These are phyloP conservation scores for Samsoniella hepiali DNA, from an alignment of 2,329 filamentous ascomycete genomes.

Conservation along the genomic window DNA sequence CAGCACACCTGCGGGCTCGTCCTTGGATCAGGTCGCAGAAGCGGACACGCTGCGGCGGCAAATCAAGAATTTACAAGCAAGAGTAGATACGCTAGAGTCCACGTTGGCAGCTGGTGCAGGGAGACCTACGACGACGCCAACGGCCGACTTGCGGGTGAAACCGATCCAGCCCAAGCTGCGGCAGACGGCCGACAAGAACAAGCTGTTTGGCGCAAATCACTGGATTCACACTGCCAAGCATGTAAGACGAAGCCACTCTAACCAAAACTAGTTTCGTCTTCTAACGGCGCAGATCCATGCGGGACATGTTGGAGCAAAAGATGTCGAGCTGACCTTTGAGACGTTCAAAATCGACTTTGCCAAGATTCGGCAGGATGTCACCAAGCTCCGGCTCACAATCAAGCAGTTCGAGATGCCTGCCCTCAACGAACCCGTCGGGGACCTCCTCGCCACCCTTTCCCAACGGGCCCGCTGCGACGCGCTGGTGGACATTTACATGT, in stretches of 20 bases:
- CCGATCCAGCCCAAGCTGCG: slow-evolving; percentile 7
- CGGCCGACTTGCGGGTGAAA: neutral
- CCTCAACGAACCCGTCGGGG: slow-evolving; percentile 5
- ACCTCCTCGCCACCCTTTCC: neutral
- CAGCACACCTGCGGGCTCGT: neutral
- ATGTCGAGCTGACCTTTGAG: slow-evolving; percentile 15
- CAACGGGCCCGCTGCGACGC: neutral
- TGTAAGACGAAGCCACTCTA: neutral
- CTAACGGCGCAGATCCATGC: neutral
- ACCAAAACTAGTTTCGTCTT: neutral
- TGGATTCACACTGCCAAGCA: slow-evolving; percentile 11
- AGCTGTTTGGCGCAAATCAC: slow-evolving; percentile 14
- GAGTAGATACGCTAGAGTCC: neutral
- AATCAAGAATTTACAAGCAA: neutral
- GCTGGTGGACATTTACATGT: slow-evolving; percentile 4
- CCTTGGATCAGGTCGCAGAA: neutral
- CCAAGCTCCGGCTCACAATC: slow-evolving; percentile 6
- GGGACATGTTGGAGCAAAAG: neutral
- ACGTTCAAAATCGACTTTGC: slow-evolving; percentile 15
- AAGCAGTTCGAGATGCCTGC: slow-evolving; percentile 12
- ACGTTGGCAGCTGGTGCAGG: neutral
- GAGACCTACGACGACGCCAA: neutral
- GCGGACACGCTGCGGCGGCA: neutral
- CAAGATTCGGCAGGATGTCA: slow-evolving; percentile 6
- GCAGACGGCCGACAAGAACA: slow-evolving; percentile 8